Percentiles rank a stretch among this genome's conserved stretches.
phyloP scores from a whole-genome alignment of 106 monocot species.

The Allium sativum region DNA sequence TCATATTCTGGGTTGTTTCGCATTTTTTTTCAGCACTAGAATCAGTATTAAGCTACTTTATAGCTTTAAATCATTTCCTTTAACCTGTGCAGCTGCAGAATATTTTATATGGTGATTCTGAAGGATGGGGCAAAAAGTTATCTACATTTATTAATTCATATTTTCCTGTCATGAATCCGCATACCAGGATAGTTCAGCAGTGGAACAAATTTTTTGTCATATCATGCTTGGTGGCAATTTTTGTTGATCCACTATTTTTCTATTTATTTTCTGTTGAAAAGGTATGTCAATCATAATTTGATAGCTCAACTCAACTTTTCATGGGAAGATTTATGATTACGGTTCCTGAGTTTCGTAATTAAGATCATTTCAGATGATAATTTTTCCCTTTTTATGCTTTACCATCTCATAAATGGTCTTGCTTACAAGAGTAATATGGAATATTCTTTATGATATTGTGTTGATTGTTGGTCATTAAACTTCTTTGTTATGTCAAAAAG shows the following conservation, averaged over 20 bases:
- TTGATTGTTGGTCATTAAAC: too few relatives aligned
- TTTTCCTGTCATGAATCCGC: constrained; percentile 64
- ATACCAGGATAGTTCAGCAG: constrained; percentile 42
- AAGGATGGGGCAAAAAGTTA: constrained; percentile 31
- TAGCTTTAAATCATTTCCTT: constrained; percentile 1
- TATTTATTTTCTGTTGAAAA: constrained; percentile 36
- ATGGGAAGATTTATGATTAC: too few relatives aligned
- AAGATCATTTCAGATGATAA: too few relatives aligned
- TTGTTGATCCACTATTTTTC: constrained; percentile 73
- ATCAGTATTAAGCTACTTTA: not conserved
- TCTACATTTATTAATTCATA: constrained; percentile 17
- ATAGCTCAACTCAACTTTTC: too few relatives aligned
- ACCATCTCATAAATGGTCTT: too few relatives aligned
- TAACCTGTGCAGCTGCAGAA: constrained; percentile 20
- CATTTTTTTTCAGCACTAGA: not conserved
- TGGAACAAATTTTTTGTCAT: constrained; percentile 78
- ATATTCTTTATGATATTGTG: too few relatives aligned
- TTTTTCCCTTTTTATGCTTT: too few relatives aligned
- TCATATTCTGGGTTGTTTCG: not conserved
- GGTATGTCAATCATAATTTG: constrained; percentile 19
- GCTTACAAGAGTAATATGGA: too few relatives aligned
- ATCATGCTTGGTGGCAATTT: constrained; percentile 60
- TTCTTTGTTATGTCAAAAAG: too few relatives aligned
- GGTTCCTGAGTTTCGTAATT: too few relatives aligned
- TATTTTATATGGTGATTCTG: constrained; percentile 31